Evolutionary conservation across 2,329 filamentous ascomycete species (phyloP), one percentile per base, ranked within the genome.

Genomic region (Hypomyces perniciosus): DNA sequence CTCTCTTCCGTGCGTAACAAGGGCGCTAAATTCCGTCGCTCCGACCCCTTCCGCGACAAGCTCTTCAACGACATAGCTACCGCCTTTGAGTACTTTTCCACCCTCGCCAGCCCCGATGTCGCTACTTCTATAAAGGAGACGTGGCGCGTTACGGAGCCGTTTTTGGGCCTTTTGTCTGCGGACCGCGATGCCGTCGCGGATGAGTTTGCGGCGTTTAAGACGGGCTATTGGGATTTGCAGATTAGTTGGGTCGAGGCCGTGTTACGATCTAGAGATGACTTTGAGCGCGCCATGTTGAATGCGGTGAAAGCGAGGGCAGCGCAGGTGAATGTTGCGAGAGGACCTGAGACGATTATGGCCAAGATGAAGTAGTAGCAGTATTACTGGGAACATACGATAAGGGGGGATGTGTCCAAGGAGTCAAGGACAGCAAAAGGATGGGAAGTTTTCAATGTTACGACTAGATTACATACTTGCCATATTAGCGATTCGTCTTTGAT

Each of bases 171-270:
- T 53, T 75, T 99, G n/a, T 83, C 83, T 4, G 83, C 85, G 30
- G 90, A 93, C 64, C 85, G 84, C 46, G 79, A 83, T 30, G 77
- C 74, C 27, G 76, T 96, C 1, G 83, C 90, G 12, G 82, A 87
- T 46, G 84, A 88, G 1, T 97, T 95, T 63, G 86, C 86, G 60
- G 73, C 75, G 5, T 92, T 99, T 73, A 97, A 96, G 76, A 74
- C 71, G 37, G 78, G 81, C 42, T 96, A 96, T 68, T 96, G 92
- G 88, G 93, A 99, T 70, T 74, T 97, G 65, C 90, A 95, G 68
- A 84, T 97, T 53, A 86, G 84, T 42, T 99, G 93, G 93, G 90
- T 99, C 6, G 95, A 99, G 75, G 86, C 88, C 6, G 92, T 96
- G 44, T 66, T 99, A 56, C 80, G 91, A 58, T 78, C 84, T 2